phyloP scores from a whole-genome alignment of 768 basidiomycete species.

The Suillus subalutaceus region DNA sequence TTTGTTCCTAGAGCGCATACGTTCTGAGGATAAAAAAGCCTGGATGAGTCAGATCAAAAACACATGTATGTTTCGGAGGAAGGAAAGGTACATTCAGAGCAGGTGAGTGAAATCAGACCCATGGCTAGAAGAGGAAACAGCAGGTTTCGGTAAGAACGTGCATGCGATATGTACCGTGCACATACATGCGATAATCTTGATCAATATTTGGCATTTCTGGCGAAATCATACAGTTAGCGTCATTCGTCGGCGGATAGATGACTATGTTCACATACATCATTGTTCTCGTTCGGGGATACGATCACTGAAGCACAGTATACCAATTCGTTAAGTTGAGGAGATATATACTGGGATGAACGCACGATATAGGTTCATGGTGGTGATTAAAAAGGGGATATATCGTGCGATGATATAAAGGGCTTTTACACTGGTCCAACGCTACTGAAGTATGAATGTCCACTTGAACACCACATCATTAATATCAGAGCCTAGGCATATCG shows the following conservation, averaged over 20 bases:
- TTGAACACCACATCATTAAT: background rate
- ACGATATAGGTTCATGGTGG: background rate
- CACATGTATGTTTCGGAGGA: too few species aligned
- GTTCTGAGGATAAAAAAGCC: too few species aligned
- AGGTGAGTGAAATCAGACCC: background rate
- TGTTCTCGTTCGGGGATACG: too few species aligned
- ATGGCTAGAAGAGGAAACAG: background rate
- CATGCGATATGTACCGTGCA: background rate
- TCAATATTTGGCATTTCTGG: background rate
- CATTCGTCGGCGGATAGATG: background rate
- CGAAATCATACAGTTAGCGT: background rate
- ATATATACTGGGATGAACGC: background rate
- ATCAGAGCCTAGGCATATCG: background rate
- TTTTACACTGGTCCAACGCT: background rate
- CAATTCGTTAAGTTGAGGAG: background rate
- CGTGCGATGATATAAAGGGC: background rate
- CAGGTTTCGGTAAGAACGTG: background rate
- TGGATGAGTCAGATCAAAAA: too few species aligned
- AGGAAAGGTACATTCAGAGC: background rate
- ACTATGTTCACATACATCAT: background rate
- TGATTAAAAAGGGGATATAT: background rate
- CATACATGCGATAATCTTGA: background rate
- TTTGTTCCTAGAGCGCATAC: too few species aligned
- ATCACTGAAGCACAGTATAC: background rate
- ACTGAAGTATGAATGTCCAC: background rate